phyloP scores from a whole-genome alignment of 331 rosid species.

The Prunus yedoensis region DNA sequence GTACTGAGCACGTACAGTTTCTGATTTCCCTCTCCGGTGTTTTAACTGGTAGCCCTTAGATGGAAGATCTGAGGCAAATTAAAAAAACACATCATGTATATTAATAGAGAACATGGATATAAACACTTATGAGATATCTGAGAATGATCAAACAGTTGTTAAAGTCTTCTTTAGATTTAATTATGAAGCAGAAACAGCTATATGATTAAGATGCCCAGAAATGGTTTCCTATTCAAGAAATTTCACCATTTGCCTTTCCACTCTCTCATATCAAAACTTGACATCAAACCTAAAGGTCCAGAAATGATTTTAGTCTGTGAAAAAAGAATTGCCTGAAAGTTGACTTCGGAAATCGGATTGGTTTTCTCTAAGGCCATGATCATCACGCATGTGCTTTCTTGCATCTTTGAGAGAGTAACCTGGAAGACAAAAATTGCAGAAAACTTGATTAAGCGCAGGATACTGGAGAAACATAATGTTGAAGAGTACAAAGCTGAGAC shows the following conservation, averaged over 20 bases:
- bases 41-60: slow-evolving; percentile 40
- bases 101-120: background rate
- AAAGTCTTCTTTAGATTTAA: background rate
- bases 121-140: too few species aligned
- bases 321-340: slow-evolving; percentile 53
- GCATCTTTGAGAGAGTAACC: slow-evolving; percentile 52
- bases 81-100: slow-evolving; percentile 2
- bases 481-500: slow-evolving; percentile 1
- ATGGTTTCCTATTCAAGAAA: background rate
- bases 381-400: slow-evolving; percentile 40
- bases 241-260: background rate
- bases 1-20: slow-evolving; percentile 93
- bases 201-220: background rate
- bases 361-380: slow-evolving; percentile 40
- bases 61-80: slow-evolving; percentile 48
- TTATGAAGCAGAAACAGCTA: background rate
- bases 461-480: slow-evolving; percentile 4
- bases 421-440: slow-evolving; percentile 42
- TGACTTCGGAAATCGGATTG: slow-evolving; percentile 44
- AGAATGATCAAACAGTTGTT: background rate
- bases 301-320: background rate
- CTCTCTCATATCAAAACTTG: background rate
- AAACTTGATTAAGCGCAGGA: slow-evolving; percentile 22
- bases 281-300: background rate
- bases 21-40: slow-evolving; percentile 94